Percentiles rank a stretch among this genome's conserved stretches.
Evolutionary conservation across 176 grass and related monocot genomes (phyloP).

Genomic region (Stipa capillata): DNA sequence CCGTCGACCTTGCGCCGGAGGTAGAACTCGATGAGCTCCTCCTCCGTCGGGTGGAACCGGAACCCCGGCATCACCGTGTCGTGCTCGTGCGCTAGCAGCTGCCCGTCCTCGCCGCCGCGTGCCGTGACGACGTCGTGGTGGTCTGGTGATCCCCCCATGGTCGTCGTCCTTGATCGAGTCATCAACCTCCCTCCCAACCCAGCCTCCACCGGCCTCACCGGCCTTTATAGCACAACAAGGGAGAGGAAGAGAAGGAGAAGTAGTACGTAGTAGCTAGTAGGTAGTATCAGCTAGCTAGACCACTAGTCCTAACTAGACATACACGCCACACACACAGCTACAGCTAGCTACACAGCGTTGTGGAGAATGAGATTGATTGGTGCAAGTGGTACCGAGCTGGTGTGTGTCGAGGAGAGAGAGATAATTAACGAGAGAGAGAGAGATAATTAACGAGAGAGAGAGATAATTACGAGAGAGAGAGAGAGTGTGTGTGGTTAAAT

Average conservation of each 20-base stretch:
- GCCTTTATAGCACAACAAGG: constrained; percentile 32
- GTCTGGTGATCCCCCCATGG: constrained; percentile 31
- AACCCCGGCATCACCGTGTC: constrained; percentile 98
- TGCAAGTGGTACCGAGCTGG: constrained; percentile 32
- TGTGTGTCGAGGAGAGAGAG: neutral
- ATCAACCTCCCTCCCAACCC: constrained; percentile 5
- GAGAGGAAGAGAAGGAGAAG: neutral
- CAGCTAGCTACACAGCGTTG: neutral
- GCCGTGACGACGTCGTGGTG: no score
- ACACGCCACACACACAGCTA: constrained; percentile 22
- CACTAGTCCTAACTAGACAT: constrained; percentile 33
- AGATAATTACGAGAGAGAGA: no score
- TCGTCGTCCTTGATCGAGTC: constrained; percentile 28
- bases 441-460: no score
- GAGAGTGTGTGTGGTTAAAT: no score
- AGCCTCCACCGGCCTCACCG: neutral
- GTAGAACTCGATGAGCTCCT: constrained; percentile 99
- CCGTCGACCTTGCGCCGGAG: constrained; percentile 93
- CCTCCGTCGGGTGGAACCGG: constrained; percentile 98
- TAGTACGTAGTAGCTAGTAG: no score
- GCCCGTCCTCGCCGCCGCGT: constrained; percentile 29
- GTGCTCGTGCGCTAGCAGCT: constrained; percentile 30
- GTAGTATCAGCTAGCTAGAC: neutral
- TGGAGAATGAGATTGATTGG: constrained; percentile 28
- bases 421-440: neutral